These are phyloP conservation scores for Hydnomerulius pinastri DNA, from an alignment of 768 basidiomycete species.

Conservation along the genomic window DNA sequence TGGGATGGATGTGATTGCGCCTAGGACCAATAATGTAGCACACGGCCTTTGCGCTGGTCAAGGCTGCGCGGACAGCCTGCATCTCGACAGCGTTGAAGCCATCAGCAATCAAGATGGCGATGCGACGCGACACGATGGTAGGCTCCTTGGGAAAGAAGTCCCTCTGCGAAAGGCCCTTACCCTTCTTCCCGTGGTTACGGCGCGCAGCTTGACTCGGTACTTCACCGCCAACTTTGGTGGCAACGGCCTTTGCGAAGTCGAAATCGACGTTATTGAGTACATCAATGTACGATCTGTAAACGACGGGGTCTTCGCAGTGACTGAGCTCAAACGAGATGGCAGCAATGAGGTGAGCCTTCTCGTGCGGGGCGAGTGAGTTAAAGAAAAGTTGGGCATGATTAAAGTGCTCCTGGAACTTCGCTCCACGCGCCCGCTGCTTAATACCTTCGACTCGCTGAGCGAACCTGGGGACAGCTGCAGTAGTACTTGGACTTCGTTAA, in stretches of 20 bases:
- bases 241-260: conserved; percentile 69
- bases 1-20: conserved; percentile 46
- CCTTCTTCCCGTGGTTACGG: conserved; percentile 58
- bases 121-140: conserved; percentile 64
- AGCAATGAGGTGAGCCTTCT: conserved; percentile 68
- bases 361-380: conserved; percentile 71
- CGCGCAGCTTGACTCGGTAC: conserved; percentile 53
- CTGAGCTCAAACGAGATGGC: conserved; percentile 84
- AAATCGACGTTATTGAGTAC: conserved; percentile 73
- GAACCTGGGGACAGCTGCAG: conserved; percentile 37
- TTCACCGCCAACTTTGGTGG: conserved; percentile 61
- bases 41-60: conserved; percentile 55
- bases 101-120: conserved; percentile 76
- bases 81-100: conserved; percentile 69
- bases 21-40: conserved; percentile 71
- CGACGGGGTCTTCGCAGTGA: conserved; percentile 75
- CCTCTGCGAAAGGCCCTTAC: conserved; percentile 59
- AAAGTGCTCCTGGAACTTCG: conserved; percentile 79
- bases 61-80: conserved; percentile 52
- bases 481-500: not conserved
- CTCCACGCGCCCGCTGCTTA: conserved; percentile 61
- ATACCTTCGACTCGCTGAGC: conserved; percentile 53
- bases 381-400: conserved; percentile 78
- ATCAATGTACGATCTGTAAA: conserved; percentile 68
- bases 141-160: conserved; percentile 56